phyloP scores from a whole-genome alignment of 2,329 filamentous ascomycete species.

The Penicillium brasilianum region DNA sequence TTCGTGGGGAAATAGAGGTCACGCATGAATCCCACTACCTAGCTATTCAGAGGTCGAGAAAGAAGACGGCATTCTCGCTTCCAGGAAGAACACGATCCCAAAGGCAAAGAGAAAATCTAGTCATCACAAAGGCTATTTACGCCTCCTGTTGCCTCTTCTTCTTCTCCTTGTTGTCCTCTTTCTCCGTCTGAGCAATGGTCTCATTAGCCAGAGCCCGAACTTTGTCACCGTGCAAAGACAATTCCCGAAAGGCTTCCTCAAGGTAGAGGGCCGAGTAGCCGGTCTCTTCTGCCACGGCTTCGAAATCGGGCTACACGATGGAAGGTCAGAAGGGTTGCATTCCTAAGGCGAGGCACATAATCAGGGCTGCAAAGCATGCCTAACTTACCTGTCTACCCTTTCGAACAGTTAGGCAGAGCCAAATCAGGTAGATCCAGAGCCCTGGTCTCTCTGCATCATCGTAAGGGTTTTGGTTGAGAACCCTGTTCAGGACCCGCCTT shows the following conservation, averaged over 20 bases:
- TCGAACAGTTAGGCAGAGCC: not conserved
- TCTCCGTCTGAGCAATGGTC: not conserved
- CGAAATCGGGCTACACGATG: not conserved
- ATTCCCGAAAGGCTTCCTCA: not conserved
- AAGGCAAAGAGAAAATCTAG: not conserved
- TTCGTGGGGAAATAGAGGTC: no score
- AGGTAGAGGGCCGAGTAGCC: not conserved
- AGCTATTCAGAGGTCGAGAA: not conserved
- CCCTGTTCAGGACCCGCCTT: not conserved
- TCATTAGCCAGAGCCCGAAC: not conserved
- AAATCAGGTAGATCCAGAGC: constrained; percentile 7
- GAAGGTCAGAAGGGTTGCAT: not conserved
- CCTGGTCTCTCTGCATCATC: not conserved
- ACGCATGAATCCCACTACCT: no score
- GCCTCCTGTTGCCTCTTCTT: not conserved
- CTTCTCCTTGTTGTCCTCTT: not conserved
- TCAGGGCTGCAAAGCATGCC: not conserved
- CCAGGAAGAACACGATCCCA: not conserved
- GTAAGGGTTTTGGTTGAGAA: not conserved
- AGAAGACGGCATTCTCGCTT: not conserved
- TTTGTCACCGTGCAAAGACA: not conserved
- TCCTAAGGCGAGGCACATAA: not conserved
- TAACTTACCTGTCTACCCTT: not conserved
- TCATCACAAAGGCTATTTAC: not conserved
- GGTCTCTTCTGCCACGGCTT: not conserved